These are phyloP conservation scores for Trichoderma guizhouense DNA, from an alignment of 2,329 filamentous ascomycete species.

Conservation along the genomic window DNA sequence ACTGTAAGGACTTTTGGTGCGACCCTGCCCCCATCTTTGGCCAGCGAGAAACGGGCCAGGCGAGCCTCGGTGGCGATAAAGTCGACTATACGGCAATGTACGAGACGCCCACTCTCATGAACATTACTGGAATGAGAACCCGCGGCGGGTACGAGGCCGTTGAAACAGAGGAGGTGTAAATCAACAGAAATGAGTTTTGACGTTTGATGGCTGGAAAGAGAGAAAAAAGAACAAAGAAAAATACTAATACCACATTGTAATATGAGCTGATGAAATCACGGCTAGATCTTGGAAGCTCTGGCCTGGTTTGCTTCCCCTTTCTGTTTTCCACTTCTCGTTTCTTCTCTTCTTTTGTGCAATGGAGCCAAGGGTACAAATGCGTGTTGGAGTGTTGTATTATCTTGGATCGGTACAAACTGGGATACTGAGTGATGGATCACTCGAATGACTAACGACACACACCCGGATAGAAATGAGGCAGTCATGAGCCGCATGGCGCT, in stretches of 20 bases:
- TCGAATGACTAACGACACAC: conserved; percentile 9
- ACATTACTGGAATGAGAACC: conserved; percentile 46
- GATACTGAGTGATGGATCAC: not conserved
- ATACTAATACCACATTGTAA: conserved; percentile 2
- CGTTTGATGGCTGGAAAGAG: not conserved
- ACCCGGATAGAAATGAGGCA: conserved; percentile 3
- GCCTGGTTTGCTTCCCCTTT: not conserved
- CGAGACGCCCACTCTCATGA: conserved; percentile 72
- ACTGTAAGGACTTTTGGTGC: conserved; percentile 96
- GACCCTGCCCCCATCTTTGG: conserved; percentile 81
- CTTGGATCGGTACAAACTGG: conserved; percentile 6
- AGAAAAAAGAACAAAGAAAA: not conserved
- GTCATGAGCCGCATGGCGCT: conserved; percentile 1
- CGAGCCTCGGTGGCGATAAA: conserved; percentile 70
- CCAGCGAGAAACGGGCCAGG: conserved; percentile 67
- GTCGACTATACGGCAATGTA: conserved; percentile 91
- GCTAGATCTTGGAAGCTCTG: not conserved
- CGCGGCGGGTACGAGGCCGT: conserved; percentile 63
- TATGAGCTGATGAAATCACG: not conserved
- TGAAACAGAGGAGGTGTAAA: conserved; percentile 48
- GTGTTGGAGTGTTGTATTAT: conserved; percentile 6
- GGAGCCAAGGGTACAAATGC: not conserved
- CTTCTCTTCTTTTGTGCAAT: not conserved
- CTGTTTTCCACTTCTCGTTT: not conserved
- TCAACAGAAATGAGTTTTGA: conserved; percentile 41